A percentile compares a stretch with the other conserved stretches of the same genome.
Evolutionary conservation across 1,284 basidiomycete species (phyloP).

Genomic region (Schizophyllum amplum): DNA sequence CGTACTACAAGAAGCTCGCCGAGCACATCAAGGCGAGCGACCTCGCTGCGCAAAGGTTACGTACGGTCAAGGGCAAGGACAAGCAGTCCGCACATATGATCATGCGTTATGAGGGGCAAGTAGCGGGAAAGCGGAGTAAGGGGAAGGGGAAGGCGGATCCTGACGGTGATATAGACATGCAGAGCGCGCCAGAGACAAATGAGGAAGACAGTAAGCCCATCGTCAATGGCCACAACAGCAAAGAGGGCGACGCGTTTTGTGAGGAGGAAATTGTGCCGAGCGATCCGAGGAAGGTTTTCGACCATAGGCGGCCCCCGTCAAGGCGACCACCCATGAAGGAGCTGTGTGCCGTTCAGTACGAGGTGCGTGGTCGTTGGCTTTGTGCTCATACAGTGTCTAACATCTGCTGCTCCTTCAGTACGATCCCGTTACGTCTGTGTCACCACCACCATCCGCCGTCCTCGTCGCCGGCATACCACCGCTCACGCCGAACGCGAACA

Average conservation of each 20-base stretch:
- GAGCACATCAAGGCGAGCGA: not conserved
- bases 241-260: slow-evolving; percentile 11
- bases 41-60: not conserved
- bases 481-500: slow-evolving; percentile 57
- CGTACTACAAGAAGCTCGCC: not conserved
- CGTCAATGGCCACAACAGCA: slow-evolving; percentile 15
- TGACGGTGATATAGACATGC: not conserved
- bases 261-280: slow-evolving; percentile 32
- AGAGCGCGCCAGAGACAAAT: not conserved
- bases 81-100: not conserved
- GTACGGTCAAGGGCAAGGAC: not conserved
- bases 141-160: not conserved
- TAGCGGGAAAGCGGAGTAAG: not conserved
- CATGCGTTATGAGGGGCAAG: slow-evolving; percentile 2
- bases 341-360: slow-evolving; percentile 47
- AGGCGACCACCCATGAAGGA: slow-evolving; percentile 32
- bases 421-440: slow-evolving; percentile 68
- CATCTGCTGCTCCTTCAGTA: slow-evolving; percentile 39
- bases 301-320: slow-evolving; percentile 24
- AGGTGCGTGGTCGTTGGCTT: slow-evolving; percentile 41
- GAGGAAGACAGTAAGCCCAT: not conserved
- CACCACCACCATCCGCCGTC: slow-evolving; percentile 71
- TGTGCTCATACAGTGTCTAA: slow-evolving; percentile 4
- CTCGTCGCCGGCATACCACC: slow-evolving; percentile 70
- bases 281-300: slow-evolving; percentile 35